Base-by-base conservation (phyloP, 139 green algal species). In the Tetratostichococcus sp. region DNA sequence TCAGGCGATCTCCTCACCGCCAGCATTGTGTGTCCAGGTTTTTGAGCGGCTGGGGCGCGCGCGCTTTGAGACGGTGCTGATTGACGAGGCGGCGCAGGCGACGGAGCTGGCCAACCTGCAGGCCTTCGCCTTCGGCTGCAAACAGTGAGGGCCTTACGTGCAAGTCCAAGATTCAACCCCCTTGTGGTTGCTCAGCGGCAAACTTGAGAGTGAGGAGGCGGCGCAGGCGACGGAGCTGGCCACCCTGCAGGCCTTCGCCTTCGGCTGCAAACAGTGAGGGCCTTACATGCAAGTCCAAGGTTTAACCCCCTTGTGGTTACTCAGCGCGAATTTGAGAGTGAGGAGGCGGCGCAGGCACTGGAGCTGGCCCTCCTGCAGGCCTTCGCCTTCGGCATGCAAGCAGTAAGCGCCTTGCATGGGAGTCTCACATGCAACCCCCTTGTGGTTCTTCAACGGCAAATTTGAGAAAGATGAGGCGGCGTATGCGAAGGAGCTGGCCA, bases 391-490 rank as follows among this genome's bases (percentile, higher is more conserved):
- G 89, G 90, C 21, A n/a, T 87, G 83, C 35, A 76, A 77, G 71
- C 85, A 73, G 84, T 93, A 77, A 8, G 43, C 80, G 21, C 4
- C 71, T 67, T n/a, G 31, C 32, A 14, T 43, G 67, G 19, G 22
- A 23, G 5, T 39, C n/a, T n/a, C n/a, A n/a, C n/a, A n/a, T n/a
- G n/a, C n/a, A n/a, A n/a, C n/a, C n/a, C n/a, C n/a, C n/a, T n/a
- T n/a, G n/a, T n/a, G n/a, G n/a, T n/a, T n/a, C n/a, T n/a, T n/a
- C n/a, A n/a, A n/a, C n/a, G n/a, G n/a, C n/a, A n/a, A n/a, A n/a
- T n/a, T n/a, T n/a, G n/a, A n/a, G n/a, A n/a, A n/a, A n/a, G 95
- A 99, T 69, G 95, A 99, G 85, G 95, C 95, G 21, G 93, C 89
- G 28, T 90, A 98, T 83, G 87, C 92, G 0, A 85, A 81, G 1